These are phyloP conservation scores for Diaporthe sp. DNA, from an alignment of 2,329 filamentous ascomycete species.

Conservation along the genomic window DNA sequence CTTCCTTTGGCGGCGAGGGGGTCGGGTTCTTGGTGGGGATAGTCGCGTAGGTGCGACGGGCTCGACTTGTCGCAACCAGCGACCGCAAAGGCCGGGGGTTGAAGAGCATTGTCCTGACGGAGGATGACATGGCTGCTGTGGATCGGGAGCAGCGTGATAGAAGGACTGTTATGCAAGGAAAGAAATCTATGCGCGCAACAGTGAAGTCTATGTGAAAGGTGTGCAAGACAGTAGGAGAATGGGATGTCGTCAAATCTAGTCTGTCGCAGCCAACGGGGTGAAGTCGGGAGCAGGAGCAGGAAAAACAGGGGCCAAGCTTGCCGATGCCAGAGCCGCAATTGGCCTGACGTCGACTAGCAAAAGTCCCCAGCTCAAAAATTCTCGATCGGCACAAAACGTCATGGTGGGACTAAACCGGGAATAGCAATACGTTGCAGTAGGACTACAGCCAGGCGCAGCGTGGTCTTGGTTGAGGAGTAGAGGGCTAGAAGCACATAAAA, in stretches of 20 bases:
- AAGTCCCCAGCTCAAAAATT: constrained; percentile 3
- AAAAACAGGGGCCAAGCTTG: constrained; percentile 34
- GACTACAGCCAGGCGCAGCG: not conserved
- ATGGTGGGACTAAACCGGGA: constrained; percentile 20
- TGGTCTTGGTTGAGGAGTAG: no score
- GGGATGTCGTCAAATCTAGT: constrained; percentile 14
- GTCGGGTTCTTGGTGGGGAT: constrained; percentile 48
- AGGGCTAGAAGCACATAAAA: no score
- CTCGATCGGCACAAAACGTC: constrained; percentile 9
- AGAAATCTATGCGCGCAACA: not conserved
- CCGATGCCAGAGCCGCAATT: constrained; percentile 25
- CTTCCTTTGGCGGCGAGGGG: constrained; percentile 47
- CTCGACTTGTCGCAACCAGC: constrained; percentile 29
- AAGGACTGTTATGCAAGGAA: not conserved
- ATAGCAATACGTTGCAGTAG: not conserved
- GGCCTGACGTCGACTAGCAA: constrained; percentile 30
- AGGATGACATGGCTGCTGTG: constrained; percentile 36
- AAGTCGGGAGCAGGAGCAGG: not conserved
- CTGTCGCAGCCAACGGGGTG: not conserved
- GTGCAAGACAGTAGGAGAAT: not conserved
- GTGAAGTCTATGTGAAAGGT: not conserved
- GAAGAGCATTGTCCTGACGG: constrained; percentile 46
- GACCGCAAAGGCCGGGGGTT: constrained; percentile 49
- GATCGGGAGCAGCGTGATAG: not conserved
- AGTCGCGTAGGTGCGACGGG: constrained; percentile 49